Conservation (phyloP, 768 basidiomycete genomes). For the Leccinum sublutescens region DNA sequence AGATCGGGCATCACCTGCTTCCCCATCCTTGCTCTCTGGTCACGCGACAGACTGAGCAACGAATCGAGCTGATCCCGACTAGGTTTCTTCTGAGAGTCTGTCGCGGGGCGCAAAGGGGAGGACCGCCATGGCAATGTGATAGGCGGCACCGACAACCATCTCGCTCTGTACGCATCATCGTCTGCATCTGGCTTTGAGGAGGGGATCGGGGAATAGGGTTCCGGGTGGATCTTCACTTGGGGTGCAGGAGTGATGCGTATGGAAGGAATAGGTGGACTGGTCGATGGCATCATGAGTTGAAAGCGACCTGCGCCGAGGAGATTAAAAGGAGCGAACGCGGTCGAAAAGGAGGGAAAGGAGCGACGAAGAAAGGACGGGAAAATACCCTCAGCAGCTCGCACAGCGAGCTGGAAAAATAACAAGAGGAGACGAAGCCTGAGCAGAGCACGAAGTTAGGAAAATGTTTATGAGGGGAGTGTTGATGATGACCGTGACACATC, state of each 20-base stretch:
- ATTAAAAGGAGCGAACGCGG: conserved; percentile 28
- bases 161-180: conserved; percentile 56
- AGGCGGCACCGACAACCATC: conserved; percentile 51
- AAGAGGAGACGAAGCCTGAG: neutral
- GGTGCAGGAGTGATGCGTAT: conserved; percentile 72
- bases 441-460: neutral
- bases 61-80: conserved; percentile 61
- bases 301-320: conserved; percentile 55
- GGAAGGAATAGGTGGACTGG: conserved; percentile 50
- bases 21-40: conserved; percentile 46
- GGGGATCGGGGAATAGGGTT: conserved; percentile 67
- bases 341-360: conserved; percentile 8
- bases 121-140: conserved; percentile 34
- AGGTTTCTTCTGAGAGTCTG: conserved; percentile 49
- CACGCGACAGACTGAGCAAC: conserved; percentile 59
- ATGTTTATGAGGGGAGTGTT: neutral
- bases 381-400: conserved; percentile 14
- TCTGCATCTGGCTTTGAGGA: conserved; percentile 31
- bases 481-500: neutral
- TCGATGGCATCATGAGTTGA: conserved; percentile 40
- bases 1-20: conserved; percentile 55
- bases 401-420: conserved; percentile 11
- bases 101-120: conserved; percentile 48
- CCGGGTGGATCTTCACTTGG: conserved; percentile 30
- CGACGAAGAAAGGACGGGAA: neutral